These are phyloP conservation scores for Cyclocybe cylindracea DNA, from an alignment of 768 basidiomycete species.

Conservation along the genomic window DNA sequence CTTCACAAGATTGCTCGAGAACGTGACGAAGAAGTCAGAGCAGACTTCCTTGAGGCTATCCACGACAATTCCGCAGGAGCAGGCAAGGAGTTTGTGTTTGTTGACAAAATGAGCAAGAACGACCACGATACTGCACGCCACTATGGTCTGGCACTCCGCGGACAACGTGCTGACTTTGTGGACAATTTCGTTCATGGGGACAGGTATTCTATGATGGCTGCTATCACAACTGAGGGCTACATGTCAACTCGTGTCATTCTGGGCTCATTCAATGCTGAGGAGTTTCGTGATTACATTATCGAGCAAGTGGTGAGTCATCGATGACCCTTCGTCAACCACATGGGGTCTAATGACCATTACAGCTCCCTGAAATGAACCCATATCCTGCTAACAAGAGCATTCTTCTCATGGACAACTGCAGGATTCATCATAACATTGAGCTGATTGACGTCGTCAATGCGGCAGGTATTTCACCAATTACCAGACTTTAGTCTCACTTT, in stretches of 20 bases:
- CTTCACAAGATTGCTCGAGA: slow-evolving; percentile 26
- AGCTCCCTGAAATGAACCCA: slow-evolving; percentile 27
- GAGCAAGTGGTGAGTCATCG: slow-evolving; percentile 24
- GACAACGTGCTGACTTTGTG: slow-evolving; percentile 16
- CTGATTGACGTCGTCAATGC: slow-evolving; percentile 23
- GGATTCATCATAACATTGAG: slow-evolving; percentile 21
- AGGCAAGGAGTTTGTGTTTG: slow-evolving; percentile 19
- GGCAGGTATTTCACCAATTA: background rate
- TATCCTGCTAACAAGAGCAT: slow-evolving; percentile 19
- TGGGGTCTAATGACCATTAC: background rate
- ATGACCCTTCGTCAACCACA: background rate
- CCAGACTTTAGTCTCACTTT: too few relatives aligned
- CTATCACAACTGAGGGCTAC: slow-evolving; percentile 29
- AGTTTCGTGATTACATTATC: slow-evolving; percentile 30
- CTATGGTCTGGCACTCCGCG: slow-evolving; percentile 24
- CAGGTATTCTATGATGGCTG: slow-evolving; percentile 28
- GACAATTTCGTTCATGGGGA: slow-evolving; percentile 25
- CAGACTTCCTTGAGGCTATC: slow-evolving; percentile 9
- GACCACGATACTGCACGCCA: slow-evolving; percentile 15
- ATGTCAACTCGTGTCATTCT: slow-evolving; percentile 21
- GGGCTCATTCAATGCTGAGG: slow-evolving; percentile 23
- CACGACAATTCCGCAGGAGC: slow-evolving; percentile 6
- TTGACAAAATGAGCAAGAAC: slow-evolving; percentile 33
- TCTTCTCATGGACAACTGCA: slow-evolving; percentile 29
- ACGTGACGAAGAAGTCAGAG: slow-evolving; percentile 16